These are phyloP conservation scores for Podospora pseudoanserina DNA, from an alignment of 495 filamentous ascomycete genomes.

Conservation along the genomic window DNA sequence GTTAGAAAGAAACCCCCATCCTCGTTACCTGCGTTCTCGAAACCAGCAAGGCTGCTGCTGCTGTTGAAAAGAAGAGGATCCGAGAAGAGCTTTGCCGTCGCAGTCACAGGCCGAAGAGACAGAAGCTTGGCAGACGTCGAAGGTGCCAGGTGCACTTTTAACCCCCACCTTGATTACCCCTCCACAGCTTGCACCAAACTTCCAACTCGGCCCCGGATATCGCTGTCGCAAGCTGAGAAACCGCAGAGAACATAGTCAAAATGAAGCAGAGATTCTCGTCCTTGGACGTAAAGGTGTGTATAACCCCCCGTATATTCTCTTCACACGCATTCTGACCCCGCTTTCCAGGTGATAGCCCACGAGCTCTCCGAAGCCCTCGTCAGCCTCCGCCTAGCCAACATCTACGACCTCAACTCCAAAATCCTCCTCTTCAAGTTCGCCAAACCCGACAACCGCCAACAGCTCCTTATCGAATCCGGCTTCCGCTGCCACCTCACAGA, in stretches of 20 bases:
- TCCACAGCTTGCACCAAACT: neutral
- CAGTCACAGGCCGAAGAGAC: neutral
- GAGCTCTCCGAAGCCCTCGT: slow-evolving; percentile 76
- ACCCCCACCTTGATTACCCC: neutral
- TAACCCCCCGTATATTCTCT: neutral
- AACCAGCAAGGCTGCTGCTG: neutral
- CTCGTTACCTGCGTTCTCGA: neutral
- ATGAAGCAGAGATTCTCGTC: slow-evolving; percentile 99
- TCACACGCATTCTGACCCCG: neutral
- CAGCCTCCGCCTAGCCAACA: slow-evolving; percentile 78
- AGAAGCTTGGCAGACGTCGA: neutral
- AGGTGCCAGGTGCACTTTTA: neutral
- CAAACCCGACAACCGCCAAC: slow-evolving; percentile 79
- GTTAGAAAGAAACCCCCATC: neutral
- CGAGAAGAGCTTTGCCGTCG: neutral
- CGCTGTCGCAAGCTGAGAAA: neutral
- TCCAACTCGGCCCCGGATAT: neutral
- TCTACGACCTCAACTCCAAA: slow-evolving; percentile 91
- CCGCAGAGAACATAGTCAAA: slow-evolving; percentile 26
- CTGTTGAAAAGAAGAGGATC: neutral
- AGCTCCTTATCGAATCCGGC: slow-evolving; percentile 87
- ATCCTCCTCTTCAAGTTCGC: slow-evolving; percentile 93
- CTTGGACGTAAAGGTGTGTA: slow-evolving; percentile 73
- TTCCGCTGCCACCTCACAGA: slow-evolving; percentile 93
- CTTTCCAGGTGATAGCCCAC: slow-evolving; percentile 75